Evolutionary conservation across 2,329 filamentous ascomycete species (phyloP).

Genomic region (Cordyceps cicadae): DNA sequence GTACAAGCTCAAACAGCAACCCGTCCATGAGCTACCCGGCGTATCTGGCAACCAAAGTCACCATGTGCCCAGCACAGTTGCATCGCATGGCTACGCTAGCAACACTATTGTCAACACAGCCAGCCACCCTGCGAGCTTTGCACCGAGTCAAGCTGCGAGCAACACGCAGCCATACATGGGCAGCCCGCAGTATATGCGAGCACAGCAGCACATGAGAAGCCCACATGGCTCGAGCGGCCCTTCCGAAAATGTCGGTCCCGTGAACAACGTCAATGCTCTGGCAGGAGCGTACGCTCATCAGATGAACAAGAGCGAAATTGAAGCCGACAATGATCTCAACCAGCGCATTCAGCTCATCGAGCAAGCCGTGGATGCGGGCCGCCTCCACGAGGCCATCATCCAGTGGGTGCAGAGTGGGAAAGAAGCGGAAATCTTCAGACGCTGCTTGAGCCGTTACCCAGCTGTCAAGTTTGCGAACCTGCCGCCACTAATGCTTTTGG

Average conservation of each 20-base stretch:
- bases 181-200: constrained; percentile 30
- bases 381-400: constrained; percentile 55
- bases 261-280: constrained; percentile 25
- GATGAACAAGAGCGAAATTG: constrained; percentile 27
- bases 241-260: constrained; percentile 26
- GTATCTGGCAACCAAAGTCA: constrained; percentile 17
- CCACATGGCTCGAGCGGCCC: constrained; percentile 25
- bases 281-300: constrained; percentile 28
- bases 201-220: constrained; percentile 24
- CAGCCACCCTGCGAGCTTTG: constrained; percentile 27
- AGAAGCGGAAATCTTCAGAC: constrained; percentile 54
- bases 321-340: constrained; percentile 43
- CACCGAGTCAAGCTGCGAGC: constrained; percentile 25
- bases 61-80: constrained; percentile 17
- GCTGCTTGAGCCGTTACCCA: constrained; percentile 30
- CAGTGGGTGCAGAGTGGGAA: constrained; percentile 58
- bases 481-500: constrained; percentile 54
- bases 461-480: constrained; percentile 42
- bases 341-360: constrained; percentile 52
- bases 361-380: constrained; percentile 50
- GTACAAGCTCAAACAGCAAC: constrained; percentile 47
- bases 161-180: constrained; percentile 26
- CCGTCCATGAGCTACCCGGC: constrained; percentile 35
- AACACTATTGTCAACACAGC: constrained; percentile 19
- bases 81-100: constrained; percentile 22